Base-by-base conservation (phyloP, 108 stramenopile species). In the Ochromonas danica region DNA sequence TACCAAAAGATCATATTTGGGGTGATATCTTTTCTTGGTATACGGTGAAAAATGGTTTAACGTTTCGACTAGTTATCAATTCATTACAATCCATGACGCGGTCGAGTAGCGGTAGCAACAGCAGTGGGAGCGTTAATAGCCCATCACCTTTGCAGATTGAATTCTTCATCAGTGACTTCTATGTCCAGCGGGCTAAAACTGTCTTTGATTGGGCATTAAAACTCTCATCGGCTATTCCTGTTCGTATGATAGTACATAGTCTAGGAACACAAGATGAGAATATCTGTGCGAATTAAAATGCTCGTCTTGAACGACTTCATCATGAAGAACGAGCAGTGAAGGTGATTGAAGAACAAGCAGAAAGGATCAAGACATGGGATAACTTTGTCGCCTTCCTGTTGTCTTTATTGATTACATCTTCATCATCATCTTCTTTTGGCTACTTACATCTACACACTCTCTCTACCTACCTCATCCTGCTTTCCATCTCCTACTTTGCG, bases 161-260 rank as follows among this genome's bases (percentile, higher is more conserved):
- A n/a, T n/a, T n/a, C n/a, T 75, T 75, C 31, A 75, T 75, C 17
- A 57, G 45, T 33, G 72, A 75, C 38, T 75, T 75, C 51, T 33
- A 75, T 75, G 31, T 10, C 3, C 14, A 33, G 6, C 43, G 72
- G 10, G 31, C 38, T 3, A 75, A 36, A 17, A 6, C 25, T 6
- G 36, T 33, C 17, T 36, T 75, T 75, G 10, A 33, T 57, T 75
- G 72, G 72, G 72, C 38, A 22, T 41, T 75, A 22, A 10, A 6
- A 41, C 40, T 75, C n/a, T 14, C 3, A 14, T 33, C 72, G 31
- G 6, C 43, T 22, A 17, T 75, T 25, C 72, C 6, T 36, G n/a
- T n/a, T n/a, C n/a, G n/a, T n/a, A 51, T 51, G 14, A 51, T 51
- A 14, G 40, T 60, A 14, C 27, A 45, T 25, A n/a, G 40, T 42